Evolutionary conservation across 2,329 filamentous ascomycete species (phyloP), one percentile per base, ranked within the genome.

Genomic region (Pseudogymnoascus sp.): DNA sequence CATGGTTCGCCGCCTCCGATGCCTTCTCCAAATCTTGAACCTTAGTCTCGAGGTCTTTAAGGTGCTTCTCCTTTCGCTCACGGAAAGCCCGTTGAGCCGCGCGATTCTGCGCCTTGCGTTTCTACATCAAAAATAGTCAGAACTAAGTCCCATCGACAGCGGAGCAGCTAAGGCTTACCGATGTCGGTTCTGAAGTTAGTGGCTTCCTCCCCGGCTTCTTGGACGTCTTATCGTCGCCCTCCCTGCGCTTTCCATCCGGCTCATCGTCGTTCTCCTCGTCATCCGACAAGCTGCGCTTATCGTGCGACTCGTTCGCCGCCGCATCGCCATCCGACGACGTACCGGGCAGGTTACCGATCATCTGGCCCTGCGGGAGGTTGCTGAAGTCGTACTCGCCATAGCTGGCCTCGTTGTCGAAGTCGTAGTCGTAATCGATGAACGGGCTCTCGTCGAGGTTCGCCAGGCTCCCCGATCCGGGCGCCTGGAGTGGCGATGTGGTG

Each of bases 121-220:
- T 96, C 91, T 96, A 71, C 56, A 67, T 36, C 8, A 38, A 44
- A 68, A 60, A 21, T 34, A 40, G 69, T 75, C 69, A 75, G 73
- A 67, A 67, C 25, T 62, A 18, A 34, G 31, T 62, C 7, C 18
- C 21, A 14, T 62, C 25, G 25, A 50, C 42, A 34, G 21, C 4
- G 14, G 31, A 46, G 64, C 36, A 59, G 40, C 11, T 12, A 31
- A n/a, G 42, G 85, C 93, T 80, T 87, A 97, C 93, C 69, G 93
- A 95, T 69, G 90, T 97, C 23, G 95, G 95, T 76, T 97, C 95
- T 21, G 91, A 96, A 59, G 91, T 97, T 71, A 97, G 81, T 18
- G 93, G 95, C 81, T 99, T 99, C 67, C 95, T 86, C 60, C 95
- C 95, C 4, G 95, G 93, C 78, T 97, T 99, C 85, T 97, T 97